Conservation (phyloP, 2,329 filamentous ascomycete genomes). For the Beauveria pseudobassiana region DNA sequence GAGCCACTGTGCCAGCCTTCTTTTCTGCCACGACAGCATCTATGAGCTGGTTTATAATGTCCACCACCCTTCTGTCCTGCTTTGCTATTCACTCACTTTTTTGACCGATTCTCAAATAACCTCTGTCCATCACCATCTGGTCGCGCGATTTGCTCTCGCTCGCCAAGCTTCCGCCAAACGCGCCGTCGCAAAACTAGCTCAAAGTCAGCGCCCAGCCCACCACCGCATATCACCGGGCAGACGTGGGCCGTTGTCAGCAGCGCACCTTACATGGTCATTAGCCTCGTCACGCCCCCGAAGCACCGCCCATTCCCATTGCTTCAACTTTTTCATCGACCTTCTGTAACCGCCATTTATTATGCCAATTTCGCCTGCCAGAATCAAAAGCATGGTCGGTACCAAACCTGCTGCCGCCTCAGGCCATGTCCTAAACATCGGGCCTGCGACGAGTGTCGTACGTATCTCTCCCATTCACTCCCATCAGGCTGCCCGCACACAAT, state of each 20-base stretch:
- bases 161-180: neutral
- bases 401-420: neutral
- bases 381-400: neutral
- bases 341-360: neutral
- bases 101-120: neutral
- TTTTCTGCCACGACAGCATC: neutral
- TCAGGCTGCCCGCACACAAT: neutral
- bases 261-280: neutral
- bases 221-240: neutral
- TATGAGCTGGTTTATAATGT: neutral
- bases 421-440: constrained; percentile 46
- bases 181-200: neutral
- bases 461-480: neutral
- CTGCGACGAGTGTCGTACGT: constrained; percentile 62
- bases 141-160: no score
- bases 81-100: neutral
- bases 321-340: neutral
- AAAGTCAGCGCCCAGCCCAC: no score
- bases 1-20: neutral
- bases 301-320: neutral
- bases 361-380: neutral
- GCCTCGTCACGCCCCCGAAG: neutral
- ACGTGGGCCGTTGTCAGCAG: neutral
- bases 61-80: neutral
- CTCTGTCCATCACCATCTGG: neutral